Base-by-base conservation (phyloP, 2,329 filamentous ascomycete genomes). In the Monosporascus sp. region DNA sequence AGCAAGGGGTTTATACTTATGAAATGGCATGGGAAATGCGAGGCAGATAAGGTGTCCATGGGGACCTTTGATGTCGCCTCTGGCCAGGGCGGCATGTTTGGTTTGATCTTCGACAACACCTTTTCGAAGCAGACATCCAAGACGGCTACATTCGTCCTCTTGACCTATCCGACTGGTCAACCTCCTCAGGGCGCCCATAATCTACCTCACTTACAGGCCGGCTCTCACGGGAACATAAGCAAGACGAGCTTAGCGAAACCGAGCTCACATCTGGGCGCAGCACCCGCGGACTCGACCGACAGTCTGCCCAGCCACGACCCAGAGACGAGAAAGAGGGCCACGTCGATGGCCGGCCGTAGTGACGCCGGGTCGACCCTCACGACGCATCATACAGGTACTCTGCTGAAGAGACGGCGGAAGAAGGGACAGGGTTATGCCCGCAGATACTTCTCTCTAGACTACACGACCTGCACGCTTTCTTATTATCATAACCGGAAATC, bases 401-500 rank as follows among this genome's bases (percentile, higher is more conserved):
- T 99, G 57, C 85, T 91, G 59, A 99, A 99, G 78, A 86, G 94
- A 64, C 83, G 92, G 60, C 84, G 94, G 54, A 97, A 97, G 80
- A 87, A 89, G 74, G 91, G 92, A 46, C 94, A 97, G 70, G 93
- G 93, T 44, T 95, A 91, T 70, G 94, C 94, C 6, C 83, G 90
- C 53, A 84, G 94, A 38, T 99, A 94, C 77, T 99, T 99, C 73
- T 97, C 93, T 0, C 78, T 99, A 51, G 94, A 99, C 70, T 97
- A 92, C 67, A 91, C 88, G 4, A 92, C 93, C 0, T 96, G 89
- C 57, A 97, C 94, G 0, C 76, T 99, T 35, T 97, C 94, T 0
- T 99, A 99, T 74, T 99, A 97, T 68, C 89, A 95, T 67, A 94
- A 93, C 69, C 87, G 90, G 46, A 93, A 95, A 66, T 96, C 93